phyloP scores from a whole-genome alignment of 768 basidiomycete genomes.

The Gyrodon lividus region DNA sequence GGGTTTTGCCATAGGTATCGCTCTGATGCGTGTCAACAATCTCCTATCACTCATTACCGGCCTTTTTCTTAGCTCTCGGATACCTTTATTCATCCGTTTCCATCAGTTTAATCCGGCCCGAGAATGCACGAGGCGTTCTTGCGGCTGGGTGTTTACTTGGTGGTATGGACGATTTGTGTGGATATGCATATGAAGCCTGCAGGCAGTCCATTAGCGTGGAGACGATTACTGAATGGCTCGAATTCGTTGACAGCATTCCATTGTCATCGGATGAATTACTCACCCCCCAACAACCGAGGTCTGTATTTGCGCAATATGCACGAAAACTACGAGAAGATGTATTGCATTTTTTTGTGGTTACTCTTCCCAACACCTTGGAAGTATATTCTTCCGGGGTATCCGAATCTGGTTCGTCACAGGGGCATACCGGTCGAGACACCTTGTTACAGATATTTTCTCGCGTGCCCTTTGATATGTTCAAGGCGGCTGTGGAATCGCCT shows the following conservation, averaged over 20 bases:
- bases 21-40: constrained; percentile 5
- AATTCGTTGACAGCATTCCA: constrained; percentile 66
- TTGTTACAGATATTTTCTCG: constrained; percentile 72
- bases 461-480: constrained; percentile 88
- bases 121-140: constrained; percentile 82
- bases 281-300: constrained; percentile 47
- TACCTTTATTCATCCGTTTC: constrained; percentile 78
- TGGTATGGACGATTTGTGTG: constrained; percentile 83
- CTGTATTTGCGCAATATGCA: constrained; percentile 78
- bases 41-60: constrained; percentile 19
- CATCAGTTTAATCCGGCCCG: constrained; percentile 62
- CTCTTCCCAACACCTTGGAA: constrained; percentile 66
- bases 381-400: constrained; percentile 43
- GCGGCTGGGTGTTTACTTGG: constrained; percentile 83
- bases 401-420: constrained; percentile 37
- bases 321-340: constrained; percentile 73
- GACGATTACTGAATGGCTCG: constrained; percentile 73
- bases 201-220: constrained; percentile 73
- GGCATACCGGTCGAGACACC: constrained; percentile 56
- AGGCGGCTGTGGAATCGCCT: constrained; percentile 75
- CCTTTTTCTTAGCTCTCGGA: constrained; percentile 56
- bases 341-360: constrained; percentile 73
- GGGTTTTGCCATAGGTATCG: constrained; percentile 75
- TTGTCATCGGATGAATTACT: constrained; percentile 45
- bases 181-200: constrained; percentile 76